Conservation (phyloP, 139 green algal genomes). For the Tetraselmis chui region DNA sequence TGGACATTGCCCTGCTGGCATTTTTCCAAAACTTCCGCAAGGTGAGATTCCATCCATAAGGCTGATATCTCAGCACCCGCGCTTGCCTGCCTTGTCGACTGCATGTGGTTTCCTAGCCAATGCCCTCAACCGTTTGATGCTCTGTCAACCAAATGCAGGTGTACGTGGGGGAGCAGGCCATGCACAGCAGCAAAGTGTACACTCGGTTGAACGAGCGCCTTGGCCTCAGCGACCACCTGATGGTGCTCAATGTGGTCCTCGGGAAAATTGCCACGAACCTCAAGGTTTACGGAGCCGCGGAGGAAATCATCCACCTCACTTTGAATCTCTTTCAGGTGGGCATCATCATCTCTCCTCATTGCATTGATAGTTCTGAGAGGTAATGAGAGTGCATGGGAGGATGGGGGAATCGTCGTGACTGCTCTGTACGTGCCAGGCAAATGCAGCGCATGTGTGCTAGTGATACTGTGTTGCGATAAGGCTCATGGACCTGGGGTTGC, state of each 20-base stretch:
- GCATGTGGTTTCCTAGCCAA: no score
- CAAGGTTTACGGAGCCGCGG: conserved; percentile 60
- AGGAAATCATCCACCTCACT: conserved; percentile 81
- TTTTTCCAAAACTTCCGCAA: conserved; percentile 96
- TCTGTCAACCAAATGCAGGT: no score
- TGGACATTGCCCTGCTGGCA: conserved; percentile 82
- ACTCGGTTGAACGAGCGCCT: conserved; percentile 64
- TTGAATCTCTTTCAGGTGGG: conserved; percentile 84
- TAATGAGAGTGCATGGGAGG: no score
- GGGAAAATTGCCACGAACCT: conserved; percentile 88
- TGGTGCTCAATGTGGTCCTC: conserved; percentile 83
- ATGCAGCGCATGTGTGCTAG: no score
- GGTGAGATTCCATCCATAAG: not conserved
- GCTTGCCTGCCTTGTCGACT: not conserved
- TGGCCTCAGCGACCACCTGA: conserved; percentile 78
- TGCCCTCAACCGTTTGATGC: no score
- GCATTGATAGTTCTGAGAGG: no score
- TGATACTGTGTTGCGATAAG: not conserved
- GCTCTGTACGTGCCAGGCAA: no score
- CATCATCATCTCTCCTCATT: no score
- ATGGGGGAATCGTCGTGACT: no score
- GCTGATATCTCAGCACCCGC: no score
- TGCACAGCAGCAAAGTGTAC: conserved; percentile 95
- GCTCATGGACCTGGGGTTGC: conserved; percentile 1
- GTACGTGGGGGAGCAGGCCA: conserved; percentile 94